phyloP scores from a whole-genome alignment of 2,329 filamentous ascomycete genomes.

The Neopestalotiopsis sp. region DNA sequence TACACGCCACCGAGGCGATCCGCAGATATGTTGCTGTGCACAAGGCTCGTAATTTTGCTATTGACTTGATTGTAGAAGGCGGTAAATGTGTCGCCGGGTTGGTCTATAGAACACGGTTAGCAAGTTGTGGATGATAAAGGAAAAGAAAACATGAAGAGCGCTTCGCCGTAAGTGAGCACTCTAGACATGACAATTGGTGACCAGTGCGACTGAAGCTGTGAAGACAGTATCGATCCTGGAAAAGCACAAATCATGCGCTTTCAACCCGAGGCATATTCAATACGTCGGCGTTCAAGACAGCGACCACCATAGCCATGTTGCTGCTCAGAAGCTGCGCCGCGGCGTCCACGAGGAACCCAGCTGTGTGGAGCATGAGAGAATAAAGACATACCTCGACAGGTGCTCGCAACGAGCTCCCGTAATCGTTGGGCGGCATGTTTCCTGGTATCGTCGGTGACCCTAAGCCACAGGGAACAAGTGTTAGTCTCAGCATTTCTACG shows the following conservation, averaged over 20 bases:
- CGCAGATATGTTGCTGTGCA: slow-evolving; percentile 83
- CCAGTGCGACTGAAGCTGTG: too few relatives aligned
- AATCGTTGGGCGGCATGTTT: slow-evolving; percentile 59
- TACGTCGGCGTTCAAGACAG: too few relatives aligned
- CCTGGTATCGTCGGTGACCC: slow-evolving; percentile 54
- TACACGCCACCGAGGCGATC: slow-evolving; percentile 92
- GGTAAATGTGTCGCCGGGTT: slow-evolving; percentile 78
- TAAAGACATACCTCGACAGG: slow-evolving; percentile 55
- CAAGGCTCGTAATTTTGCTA: slow-evolving; percentile 64
- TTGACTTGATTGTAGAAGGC: slow-evolving; percentile 62
- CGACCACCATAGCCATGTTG: too few relatives aligned
- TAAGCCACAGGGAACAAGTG: slow-evolving; percentile 26
- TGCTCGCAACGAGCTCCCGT: slow-evolving; percentile 58
- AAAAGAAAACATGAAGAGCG: not conserved
- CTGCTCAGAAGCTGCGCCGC: too few relatives aligned
- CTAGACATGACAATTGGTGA: too few relatives aligned
- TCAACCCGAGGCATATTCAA: not conserved
- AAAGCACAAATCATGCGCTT: not conserved
- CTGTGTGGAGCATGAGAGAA: not conserved
- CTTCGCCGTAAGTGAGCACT: not conserved
- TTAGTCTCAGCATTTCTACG: slow-evolving; percentile 10
- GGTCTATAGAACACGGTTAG: slow-evolving; percentile 56
- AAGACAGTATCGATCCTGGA: not conserved
- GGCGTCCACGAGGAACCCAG: not conserved
- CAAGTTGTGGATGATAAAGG: not conserved